phyloP scores from a whole-genome alignment of 331 rosid species.

The Malus hybrid region DNA sequence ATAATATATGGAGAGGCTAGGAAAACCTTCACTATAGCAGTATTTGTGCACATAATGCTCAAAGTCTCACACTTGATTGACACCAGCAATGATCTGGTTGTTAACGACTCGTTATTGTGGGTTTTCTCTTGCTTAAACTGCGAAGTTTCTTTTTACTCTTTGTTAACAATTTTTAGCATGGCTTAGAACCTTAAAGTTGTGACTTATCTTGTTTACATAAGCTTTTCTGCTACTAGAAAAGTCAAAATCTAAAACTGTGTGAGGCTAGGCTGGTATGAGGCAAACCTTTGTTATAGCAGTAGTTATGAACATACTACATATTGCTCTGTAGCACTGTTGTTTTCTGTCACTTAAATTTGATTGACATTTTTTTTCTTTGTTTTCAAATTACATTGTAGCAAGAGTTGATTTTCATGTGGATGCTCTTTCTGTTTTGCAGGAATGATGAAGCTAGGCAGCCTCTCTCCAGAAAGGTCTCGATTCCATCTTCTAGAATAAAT shows the following conservation, averaged over 20 bases:
- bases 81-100: constrained; percentile 77
- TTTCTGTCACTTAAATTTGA: background rate
- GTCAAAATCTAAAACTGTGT: background rate
- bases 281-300: background rate
- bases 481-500: constrained; percentile 93
- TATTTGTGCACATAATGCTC: background rate
- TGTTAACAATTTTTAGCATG: background rate
- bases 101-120: constrained; percentile 62
- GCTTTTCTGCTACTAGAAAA: background rate
- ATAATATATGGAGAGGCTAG: background rate
- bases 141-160: background rate
- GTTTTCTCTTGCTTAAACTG: constrained; percentile 6
- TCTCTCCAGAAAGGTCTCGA: constrained; percentile 91
- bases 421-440: constrained; percentile 33
- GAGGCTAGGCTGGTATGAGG: background rate
- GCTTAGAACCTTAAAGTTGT: background rate
- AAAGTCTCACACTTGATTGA: constrained; percentile 29
- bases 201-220: background rate
- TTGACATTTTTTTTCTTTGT: background rate
- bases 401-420: constrained; percentile 6
- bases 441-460: constrained; percentile 99
- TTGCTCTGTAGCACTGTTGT: background rate
- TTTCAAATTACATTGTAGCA: constrained; percentile 1
- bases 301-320: background rate
- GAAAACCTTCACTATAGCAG: background rate